Evolutionary conservation across 1,284 basidiomycete genomes (phyloP).

Genomic region (Bjerkandera adusta): DNA sequence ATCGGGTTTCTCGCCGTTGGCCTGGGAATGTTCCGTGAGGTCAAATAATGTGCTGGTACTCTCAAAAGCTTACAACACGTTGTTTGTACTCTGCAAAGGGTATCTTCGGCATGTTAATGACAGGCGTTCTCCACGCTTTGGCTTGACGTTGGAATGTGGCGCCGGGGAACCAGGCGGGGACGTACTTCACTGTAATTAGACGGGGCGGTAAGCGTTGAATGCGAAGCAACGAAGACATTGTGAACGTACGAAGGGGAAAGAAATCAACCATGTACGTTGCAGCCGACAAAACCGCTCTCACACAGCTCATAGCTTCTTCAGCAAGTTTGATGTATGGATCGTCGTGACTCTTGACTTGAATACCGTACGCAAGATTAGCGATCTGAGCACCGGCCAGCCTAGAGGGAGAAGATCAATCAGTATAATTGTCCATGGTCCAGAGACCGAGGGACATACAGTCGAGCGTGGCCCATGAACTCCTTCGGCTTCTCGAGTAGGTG

Average conservation of each 20-base stretch:
- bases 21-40: background rate
- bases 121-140: conserved; percentile 7
- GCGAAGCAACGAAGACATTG: background rate
- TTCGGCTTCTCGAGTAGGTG: conserved; percentile 1
- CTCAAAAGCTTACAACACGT: background rate
- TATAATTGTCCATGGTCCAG: background rate
- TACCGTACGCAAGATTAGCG: conserved; percentile 24
- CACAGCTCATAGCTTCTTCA: conserved; percentile 18
- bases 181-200: background rate
- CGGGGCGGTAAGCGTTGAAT: background rate
- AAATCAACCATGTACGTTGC: conserved; percentile 25
- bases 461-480: conserved; percentile 5
- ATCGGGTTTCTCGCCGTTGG: background rate
- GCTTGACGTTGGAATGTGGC: conserved; percentile 5
- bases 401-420: background rate
- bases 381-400: conserved; percentile 20
- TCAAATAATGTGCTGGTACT: background rate
- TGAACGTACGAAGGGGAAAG: conserved; percentile 21
- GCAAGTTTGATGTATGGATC: conserved; percentile 23
- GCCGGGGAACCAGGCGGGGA: conserved; percentile 3
- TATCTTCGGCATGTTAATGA: conserved; percentile 19
- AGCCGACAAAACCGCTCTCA: conserved; percentile 10
- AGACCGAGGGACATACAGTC: conserved; percentile 1
- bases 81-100: conserved; percentile 19
- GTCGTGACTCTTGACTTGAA: conserved; percentile 19